Evolutionary conservation across 805 yeast genomes (phyloP), one percentile per base, ranked within the genome.

Genomic region (Pichia insulana): DNA sequence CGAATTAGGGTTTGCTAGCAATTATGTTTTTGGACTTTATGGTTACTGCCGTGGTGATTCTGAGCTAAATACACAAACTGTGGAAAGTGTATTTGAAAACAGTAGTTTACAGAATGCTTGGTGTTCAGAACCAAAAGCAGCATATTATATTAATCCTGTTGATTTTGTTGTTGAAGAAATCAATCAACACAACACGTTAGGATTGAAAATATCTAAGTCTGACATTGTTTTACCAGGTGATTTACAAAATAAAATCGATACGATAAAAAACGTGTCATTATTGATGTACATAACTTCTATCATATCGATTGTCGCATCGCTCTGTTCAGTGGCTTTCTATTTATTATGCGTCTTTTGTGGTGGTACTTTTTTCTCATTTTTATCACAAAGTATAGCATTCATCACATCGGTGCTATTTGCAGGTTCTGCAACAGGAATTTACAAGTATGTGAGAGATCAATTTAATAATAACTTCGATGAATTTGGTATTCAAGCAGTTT

Each of bases 1-100:
- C n/a, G 53, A 48, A 5, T 48, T 67, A 3, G 73, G 73, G 2
- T 50, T 77, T 8, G 57, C 73, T 3, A 70, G 69, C 34, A 63
- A 71, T 25, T 74, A 74, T 50, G 67, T 73, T 13, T 62, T 78
- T 28, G 83, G 85, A 30, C 60, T 76, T 50, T 80, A 82, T 74
- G 81, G 82, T 19, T 79, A 76, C 60, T 80, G 88, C 58, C 52
- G 64, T 41, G 81, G 78, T 18, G 37, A 42, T 4, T 32, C 44
- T 15, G 43, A 40, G 32, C n/a, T 51, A 12, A 37, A 45, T 13
- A 44, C 55, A 26, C 44, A 44, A 12, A 15, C 22, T 13, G 28
- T 30, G 7, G 47, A 48, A 18, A 20, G 39, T 9, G 27, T 36
- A 4, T 40, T 49, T 45, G 45, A 50, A 37, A 39, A 44, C 20